These are phyloP conservation scores for Proliferodiscus dingleyae DNA, from an alignment of 2,329 filamentous ascomycete genomes.

Conservation along the genomic window DNA sequence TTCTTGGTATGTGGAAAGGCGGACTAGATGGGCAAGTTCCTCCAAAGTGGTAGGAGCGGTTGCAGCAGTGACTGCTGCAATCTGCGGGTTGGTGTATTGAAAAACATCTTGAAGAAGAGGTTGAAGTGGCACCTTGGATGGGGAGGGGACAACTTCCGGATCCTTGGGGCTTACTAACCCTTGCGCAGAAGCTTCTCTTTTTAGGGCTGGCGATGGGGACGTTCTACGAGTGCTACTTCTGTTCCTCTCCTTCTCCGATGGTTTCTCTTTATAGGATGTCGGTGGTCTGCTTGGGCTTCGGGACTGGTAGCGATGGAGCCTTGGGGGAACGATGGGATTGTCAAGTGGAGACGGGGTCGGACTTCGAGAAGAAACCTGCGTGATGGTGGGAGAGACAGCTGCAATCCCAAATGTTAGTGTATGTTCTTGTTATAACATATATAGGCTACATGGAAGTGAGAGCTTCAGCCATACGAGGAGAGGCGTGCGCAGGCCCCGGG, in stretches of 20 bases:
- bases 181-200: conserved; percentile 27
- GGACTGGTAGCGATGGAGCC: conserved; percentile 47
- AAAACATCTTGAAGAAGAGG: conserved; percentile 62
- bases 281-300: conserved; percentile 49
- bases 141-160: conserved; percentile 14
- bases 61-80: conserved; percentile 46
- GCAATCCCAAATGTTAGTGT: conserved; percentile 12
- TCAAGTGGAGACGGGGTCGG: conserved; percentile 52
- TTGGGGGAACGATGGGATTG: conserved; percentile 43
- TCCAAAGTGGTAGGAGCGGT: conserved; percentile 65
- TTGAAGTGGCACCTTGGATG: conserved; percentile 26
- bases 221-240: conserved; percentile 27
- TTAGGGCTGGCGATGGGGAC: conserved; percentile 24
- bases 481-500: conserved; percentile 31
- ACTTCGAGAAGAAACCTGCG: conserved; percentile 47
- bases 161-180: conserved; percentile 28
- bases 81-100: conserved; percentile 57
- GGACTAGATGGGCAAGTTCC: conserved; percentile 73
- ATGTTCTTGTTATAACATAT: not conserved
- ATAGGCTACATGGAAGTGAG: not conserved
- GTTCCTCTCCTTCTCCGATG: conserved; percentile 42
- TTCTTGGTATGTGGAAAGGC: conserved; percentile 75
- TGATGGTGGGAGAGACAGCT: conserved; percentile 49
- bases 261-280: conserved; percentile 39
- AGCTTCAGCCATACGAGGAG: conserved; percentile 29